Evolutionary conservation across 2,329 filamentous ascomycete genomes (phyloP), one percentile per base, ranked within the genome.

Genomic region (Penicillium sp.): DNA sequence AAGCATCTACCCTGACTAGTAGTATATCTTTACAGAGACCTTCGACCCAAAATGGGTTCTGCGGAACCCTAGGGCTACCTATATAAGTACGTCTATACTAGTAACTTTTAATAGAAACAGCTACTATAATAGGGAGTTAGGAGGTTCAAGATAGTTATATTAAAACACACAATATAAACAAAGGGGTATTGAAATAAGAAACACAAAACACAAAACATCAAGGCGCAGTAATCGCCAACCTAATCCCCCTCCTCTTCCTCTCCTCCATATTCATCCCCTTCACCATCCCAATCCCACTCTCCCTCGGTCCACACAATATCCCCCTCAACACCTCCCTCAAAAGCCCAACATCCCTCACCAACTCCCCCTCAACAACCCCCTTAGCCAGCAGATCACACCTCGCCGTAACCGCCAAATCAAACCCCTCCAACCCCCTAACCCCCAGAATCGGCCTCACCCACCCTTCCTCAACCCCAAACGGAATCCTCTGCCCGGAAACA

Each of bases 341-440:
- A 7, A 56, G 31, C 6, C 56, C 62, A 1, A 70, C 71, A 58
- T 74, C 68, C 23, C 65, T 53, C 4, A 63, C 56, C 47, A 74
- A 57, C 13, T 67, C 65, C 4, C 57, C 62, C 50, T 73, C 71
- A 29, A 75, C 53, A 3, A 67, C 58, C 9, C 65, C 62, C 58
- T 63, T 67, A 3, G 70, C 66, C 9, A 58, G 60, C 19, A 61
- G 46, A 64, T 75, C 73, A 58, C 71, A 74, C 23, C 67, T 60
- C 1, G 66, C 72, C 8, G 71, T 73, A 46, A 75, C 67, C 3
- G 68, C 73, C 45, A 75, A 43, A 43, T 75, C 73, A 58, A 75
- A 74, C 9, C 19, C 37, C 1, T 48, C 52, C 50, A 75, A 40
- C 4, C 72, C 73, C 0, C 71, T 46, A 12, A 75, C 67, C 13